A percentile compares a stretch with the other conserved stretches of the same genome.
phyloP scores from a whole-genome alignment of 495 filamentous ascomycete species.

The Aspergillus baeticus region DNA sequence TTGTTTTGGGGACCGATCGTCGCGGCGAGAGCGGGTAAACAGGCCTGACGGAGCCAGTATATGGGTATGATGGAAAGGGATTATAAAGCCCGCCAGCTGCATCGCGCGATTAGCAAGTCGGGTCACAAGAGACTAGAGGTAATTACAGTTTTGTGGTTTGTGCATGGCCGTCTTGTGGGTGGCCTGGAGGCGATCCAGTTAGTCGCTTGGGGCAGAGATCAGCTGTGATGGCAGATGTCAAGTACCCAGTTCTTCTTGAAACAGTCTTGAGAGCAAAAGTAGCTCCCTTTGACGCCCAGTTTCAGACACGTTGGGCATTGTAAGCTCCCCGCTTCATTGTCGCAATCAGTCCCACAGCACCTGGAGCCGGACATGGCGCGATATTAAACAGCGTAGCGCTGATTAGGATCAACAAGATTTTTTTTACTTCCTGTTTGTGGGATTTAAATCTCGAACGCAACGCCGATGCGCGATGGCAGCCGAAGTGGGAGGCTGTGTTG shows the following conservation, averaged over 20 bases:
- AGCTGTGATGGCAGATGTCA: conserved; percentile 11
- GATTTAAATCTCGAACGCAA: too few species aligned
- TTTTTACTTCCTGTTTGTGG: too few species aligned
- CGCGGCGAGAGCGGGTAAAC: conserved; percentile 81
- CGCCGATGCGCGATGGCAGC: too few species aligned
- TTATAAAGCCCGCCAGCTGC: conserved; percentile 79
- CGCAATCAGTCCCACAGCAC: conserved; percentile 78
- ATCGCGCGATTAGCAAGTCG: background rate
- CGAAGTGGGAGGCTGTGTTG: too few species aligned
- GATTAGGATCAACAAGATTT: too few species aligned
- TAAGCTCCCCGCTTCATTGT: conserved; percentile 75
- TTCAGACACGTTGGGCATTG: conserved; percentile 96
- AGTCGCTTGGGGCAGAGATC: too few species aligned
- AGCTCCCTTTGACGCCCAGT: conserved; percentile 75
- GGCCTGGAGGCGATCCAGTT: conserved; percentile 44
- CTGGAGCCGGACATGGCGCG: conserved; percentile 31
- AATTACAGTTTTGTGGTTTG: conserved; percentile 73
- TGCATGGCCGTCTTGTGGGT: conserved; percentile 77
- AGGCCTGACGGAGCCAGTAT: conserved; percentile 78
- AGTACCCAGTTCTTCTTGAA: conserved; percentile 98
- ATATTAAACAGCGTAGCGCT: too few species aligned
- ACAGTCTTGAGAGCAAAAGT: conserved; percentile 97
- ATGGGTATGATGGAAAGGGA: conserved; percentile 85
- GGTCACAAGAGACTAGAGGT: conserved; percentile 36
- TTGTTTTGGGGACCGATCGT: conserved; percentile 71